Conservation (phyloP, 495 filamentous ascomycete species). For the Penicillium mononematosum region DNA sequence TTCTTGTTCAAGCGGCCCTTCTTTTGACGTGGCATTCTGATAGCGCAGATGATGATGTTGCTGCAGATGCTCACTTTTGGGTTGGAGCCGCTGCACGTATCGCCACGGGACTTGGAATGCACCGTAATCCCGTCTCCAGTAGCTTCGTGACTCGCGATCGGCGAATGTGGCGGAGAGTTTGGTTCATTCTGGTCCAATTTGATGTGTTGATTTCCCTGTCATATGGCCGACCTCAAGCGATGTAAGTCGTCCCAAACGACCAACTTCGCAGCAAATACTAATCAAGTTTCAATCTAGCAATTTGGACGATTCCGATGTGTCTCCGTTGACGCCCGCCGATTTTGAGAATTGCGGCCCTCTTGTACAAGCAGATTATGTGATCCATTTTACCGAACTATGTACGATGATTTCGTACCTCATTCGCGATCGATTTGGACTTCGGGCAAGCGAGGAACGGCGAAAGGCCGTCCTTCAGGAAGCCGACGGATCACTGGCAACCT, state of each 20-base stretch:
- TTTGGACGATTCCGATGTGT: constrained; percentile 49
- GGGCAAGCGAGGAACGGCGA: constrained; percentile 39
- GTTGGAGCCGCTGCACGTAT: constrained; percentile 49
- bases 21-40: constrained; percentile 52
- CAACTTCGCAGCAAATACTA: not conserved
- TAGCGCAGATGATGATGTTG: constrained; percentile 47
- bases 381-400: constrained; percentile 47
- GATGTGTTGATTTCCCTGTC: constrained; percentile 51
- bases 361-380: constrained; percentile 45
- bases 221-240: constrained; percentile 50
- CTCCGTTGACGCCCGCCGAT: constrained; percentile 43
- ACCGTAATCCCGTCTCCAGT: constrained; percentile 47
- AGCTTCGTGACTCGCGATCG: constrained; percentile 44
- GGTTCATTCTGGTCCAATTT: constrained; percentile 50
- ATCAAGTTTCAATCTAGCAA: constrained; percentile 31
- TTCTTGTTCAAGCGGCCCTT: constrained; percentile 47
- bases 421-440: constrained; percentile 43
- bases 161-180: constrained; percentile 48
- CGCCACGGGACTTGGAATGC: constrained; percentile 51
- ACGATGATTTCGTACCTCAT: constrained; percentile 49
- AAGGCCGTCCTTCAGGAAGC: constrained; percentile 47
- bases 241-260: constrained; percentile 31
- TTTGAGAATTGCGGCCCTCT: constrained; percentile 47
- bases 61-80: constrained; percentile 52
- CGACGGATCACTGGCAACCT: constrained; percentile 46